These are phyloP conservation scores for Alternaria conjuncta DNA, from an alignment of 2,329 filamentous ascomycete genomes.

Conservation along the genomic window DNA sequence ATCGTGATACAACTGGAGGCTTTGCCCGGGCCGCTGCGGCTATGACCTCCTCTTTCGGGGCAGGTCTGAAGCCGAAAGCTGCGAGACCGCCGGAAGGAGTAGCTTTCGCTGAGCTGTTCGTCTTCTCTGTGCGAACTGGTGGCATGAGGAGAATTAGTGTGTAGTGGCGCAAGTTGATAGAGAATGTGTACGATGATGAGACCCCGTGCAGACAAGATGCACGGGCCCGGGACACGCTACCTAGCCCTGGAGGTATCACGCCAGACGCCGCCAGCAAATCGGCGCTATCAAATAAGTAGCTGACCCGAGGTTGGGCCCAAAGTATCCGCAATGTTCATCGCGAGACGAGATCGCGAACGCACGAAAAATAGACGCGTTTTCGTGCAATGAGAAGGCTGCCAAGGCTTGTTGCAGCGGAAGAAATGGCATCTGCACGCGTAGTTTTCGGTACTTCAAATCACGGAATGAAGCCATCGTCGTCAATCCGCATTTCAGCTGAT, in stretches of 20 bases:
- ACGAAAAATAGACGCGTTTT: background rate
- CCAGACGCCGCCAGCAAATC: background rate
- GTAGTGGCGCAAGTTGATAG: too few relatives aligned
- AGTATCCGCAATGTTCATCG: background rate
- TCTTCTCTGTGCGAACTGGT: background rate
- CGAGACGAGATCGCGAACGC: background rate
- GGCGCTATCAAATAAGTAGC: background rate
- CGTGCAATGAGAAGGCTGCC: too few relatives aligned
- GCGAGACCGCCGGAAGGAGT: background rate
- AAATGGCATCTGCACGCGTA: background rate
- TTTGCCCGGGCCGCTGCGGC: background rate
- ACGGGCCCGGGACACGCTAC: background rate
- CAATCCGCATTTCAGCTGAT: background rate
- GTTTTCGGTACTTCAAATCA: background rate
- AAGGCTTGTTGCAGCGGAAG: background rate
- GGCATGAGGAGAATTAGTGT: background rate
- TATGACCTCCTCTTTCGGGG: background rate
- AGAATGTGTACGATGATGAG: background rate
- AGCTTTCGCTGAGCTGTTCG: background rate
- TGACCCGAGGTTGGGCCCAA: background rate
- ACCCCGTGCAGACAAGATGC: background rate
- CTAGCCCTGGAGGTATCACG: too few relatives aligned
- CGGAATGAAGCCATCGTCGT: background rate
- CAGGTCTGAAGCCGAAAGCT: background rate
- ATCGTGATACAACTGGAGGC: background rate